phyloP scores from a whole-genome alignment of 176 grass and related monocot genomes.

The Tuctoria greenei region DNA sequence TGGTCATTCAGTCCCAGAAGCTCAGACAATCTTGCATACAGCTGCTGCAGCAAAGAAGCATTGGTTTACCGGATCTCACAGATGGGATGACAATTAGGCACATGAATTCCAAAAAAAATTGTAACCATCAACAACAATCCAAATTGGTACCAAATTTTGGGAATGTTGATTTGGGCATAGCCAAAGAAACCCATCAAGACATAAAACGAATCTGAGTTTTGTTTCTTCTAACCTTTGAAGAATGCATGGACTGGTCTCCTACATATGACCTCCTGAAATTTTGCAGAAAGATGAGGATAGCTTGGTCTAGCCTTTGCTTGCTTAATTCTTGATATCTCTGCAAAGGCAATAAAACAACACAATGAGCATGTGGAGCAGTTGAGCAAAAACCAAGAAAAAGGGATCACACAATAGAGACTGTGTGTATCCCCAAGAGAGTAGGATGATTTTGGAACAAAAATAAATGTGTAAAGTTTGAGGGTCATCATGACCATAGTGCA shows the following conservation, averaged over 20 bases:
- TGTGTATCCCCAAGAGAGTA: not conserved
- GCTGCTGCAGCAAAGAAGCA: slow-evolving; percentile 77
- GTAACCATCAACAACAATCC: not conserved
- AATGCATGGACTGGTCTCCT: slow-evolving; percentile 92
- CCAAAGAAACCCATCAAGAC: slow-evolving; percentile 5
- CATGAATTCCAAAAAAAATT: not conserved
- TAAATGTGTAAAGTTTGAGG: not conserved
- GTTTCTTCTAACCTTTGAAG: slow-evolving; percentile 65
- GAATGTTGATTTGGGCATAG: not conserved
- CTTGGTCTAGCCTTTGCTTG: slow-evolving; percentile 96
- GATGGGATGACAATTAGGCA: not conserved
- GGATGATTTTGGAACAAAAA: slow-evolving; percentile 19
- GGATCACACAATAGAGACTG: not conserved
- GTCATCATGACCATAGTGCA: not conserved
- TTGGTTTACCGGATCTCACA: slow-evolving; percentile 36
- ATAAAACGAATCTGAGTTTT: not conserved
- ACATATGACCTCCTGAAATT: slow-evolving; percentile 98
- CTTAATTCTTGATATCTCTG: slow-evolving; percentile 94
- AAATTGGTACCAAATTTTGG: slow-evolving; percentile 5
- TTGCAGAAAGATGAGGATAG: slow-evolving; percentile 92
- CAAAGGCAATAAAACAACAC: slow-evolving; percentile 32
- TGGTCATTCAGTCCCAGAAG: slow-evolving; percentile 97
- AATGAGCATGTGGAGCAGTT: slow-evolving; percentile 15
- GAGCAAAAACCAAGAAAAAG: not conserved
- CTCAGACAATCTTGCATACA: slow-evolving; percentile 95